Percentiles rank a stretch among this genome's conserved stretches.
phyloP scores from a whole-genome alignment of 2,329 filamentous ascomycete genomes.

The Aspergillus fijiensis region DNA sequence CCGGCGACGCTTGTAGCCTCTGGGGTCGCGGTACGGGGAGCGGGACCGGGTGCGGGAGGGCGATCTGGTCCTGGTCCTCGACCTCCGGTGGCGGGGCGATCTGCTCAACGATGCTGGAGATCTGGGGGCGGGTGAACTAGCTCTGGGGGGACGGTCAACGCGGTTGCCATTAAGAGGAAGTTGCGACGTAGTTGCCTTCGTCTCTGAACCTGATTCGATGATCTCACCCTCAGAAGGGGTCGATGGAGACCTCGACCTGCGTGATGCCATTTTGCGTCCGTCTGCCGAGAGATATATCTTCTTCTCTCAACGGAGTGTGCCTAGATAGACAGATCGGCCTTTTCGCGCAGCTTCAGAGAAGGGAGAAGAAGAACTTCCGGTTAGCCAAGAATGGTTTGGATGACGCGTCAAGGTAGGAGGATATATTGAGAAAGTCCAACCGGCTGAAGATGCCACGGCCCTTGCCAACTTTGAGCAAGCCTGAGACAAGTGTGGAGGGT shows the following conservation, averaged over 20 bases:
- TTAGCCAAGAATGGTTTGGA: conserved; percentile 40
- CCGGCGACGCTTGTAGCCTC: conserved; percentile 44
- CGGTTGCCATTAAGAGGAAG: conserved; percentile 71
- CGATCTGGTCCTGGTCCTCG: conserved; percentile 36
- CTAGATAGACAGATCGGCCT: conserved; percentile 15
- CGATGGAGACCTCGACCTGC: conserved; percentile 51
- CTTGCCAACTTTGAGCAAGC: conserved; percentile 15
- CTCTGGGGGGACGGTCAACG: conserved; percentile 93
- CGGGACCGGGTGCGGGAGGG: conserved; percentile 40
- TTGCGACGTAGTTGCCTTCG: conserved; percentile 84
- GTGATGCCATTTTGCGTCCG: conserved; percentile 46
- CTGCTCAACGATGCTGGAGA: conserved; percentile 48
- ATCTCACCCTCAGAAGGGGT: conserved; percentile 89
- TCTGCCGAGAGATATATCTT: conserved; percentile 14
- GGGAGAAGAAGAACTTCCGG: conserved; percentile 20
- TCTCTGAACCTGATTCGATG: conserved; percentile 68
- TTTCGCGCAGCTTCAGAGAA: conserved; percentile 28
- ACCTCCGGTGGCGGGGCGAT: conserved; percentile 63
- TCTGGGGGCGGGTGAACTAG: conserved; percentile 54
- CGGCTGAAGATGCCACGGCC: conserved; percentile 37
- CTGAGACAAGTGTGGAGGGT: neutral
- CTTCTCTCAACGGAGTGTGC: conserved; percentile 1
- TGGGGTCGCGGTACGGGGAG: conserved; percentile 43
- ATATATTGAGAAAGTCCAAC: conserved; percentile 46
- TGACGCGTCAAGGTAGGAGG: conserved; percentile 24